Evolutionary conservation across 2,329 filamentous ascomycete genomes (phyloP).

Genomic region (Colletotrichum sp.): DNA sequence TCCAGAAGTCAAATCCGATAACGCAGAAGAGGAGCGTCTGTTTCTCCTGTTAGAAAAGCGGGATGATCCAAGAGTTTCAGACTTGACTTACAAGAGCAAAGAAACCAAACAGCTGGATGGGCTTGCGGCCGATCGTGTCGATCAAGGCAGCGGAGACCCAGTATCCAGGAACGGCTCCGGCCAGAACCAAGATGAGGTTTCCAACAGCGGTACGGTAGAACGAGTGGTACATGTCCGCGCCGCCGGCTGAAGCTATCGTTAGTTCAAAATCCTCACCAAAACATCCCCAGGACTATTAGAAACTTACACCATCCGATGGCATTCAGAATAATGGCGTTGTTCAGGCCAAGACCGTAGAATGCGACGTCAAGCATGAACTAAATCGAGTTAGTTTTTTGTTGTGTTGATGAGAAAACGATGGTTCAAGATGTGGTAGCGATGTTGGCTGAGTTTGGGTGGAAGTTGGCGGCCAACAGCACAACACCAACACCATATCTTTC

Average conservation of each 20-base stretch:
- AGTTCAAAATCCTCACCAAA: not conserved
- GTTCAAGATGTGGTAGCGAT: not conserved
- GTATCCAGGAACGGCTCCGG: constrained; percentile 81
- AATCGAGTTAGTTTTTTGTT: not conserved
- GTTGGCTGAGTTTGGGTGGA: too few relatives aligned
- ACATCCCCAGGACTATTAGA: not conserved
- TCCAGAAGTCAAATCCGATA: constrained; percentile 52
- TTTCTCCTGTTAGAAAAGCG: not conserved
- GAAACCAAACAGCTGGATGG: constrained; percentile 67
- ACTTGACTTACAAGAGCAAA: constrained; percentile 36
- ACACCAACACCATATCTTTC: not conserved
- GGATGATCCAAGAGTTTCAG: not conserved
- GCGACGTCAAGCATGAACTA: constrained; percentile 71
- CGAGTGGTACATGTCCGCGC: constrained; percentile 67
- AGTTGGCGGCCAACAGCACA: not conserved
- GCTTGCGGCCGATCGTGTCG: constrained; percentile 78
- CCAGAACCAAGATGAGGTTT: constrained; percentile 79
- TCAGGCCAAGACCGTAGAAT: constrained; percentile 74
- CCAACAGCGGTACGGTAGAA: constrained; percentile 79
- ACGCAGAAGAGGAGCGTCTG: constrained; percentile 50
- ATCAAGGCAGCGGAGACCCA: constrained; percentile 80
- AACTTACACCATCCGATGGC: constrained; percentile 69
- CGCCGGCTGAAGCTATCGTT: constrained; percentile 31
- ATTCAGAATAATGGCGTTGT: constrained; percentile 74
- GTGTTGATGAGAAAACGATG: not conserved